Conservation (phyloP, 2,329 filamentous ascomycete species). For the Monosporascus sp. region DNA sequence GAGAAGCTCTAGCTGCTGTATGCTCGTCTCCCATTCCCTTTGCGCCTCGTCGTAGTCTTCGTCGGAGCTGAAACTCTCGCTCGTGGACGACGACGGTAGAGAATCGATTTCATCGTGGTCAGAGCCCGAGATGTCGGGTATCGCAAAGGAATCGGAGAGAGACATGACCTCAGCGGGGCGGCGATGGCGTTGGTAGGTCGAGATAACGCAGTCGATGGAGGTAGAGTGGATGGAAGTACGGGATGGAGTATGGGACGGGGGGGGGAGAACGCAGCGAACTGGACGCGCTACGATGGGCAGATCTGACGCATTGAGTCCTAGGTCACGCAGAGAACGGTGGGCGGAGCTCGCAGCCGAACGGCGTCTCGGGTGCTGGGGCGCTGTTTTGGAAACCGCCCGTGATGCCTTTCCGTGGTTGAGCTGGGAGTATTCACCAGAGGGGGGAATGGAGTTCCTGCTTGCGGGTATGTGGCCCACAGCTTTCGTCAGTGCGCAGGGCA, state of each 20-base stretch:
- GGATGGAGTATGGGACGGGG: neutral
- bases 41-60: conserved; percentile 79
- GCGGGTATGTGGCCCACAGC: too few species aligned
- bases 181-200: conserved; percentile 7
- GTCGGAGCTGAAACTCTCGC: conserved; percentile 44
- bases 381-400: neutral
- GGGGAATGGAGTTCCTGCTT: too few species aligned
- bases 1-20: conserved; percentile 89
- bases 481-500: too few species aligned
- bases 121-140: conserved; percentile 42
- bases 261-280: conserved; percentile 12
- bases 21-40: conserved; percentile 86
- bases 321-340: neutral
- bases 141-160: conserved; percentile 46
- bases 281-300: conserved; percentile 18
- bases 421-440: neutral
- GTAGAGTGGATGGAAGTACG: neutral
- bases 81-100: conserved; percentile 55
- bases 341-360: neutral
- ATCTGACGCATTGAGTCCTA: conserved; percentile 19
- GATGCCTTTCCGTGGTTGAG: neutral
- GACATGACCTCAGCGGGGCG: conserved; percentile 26
- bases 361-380: neutral
- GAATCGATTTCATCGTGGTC: conserved; percentile 59
- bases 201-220: neutral